phyloP scores from a whole-genome alignment of 495 filamentous ascomycete genomes.

The Annulohypoxylon nitens region DNA sequence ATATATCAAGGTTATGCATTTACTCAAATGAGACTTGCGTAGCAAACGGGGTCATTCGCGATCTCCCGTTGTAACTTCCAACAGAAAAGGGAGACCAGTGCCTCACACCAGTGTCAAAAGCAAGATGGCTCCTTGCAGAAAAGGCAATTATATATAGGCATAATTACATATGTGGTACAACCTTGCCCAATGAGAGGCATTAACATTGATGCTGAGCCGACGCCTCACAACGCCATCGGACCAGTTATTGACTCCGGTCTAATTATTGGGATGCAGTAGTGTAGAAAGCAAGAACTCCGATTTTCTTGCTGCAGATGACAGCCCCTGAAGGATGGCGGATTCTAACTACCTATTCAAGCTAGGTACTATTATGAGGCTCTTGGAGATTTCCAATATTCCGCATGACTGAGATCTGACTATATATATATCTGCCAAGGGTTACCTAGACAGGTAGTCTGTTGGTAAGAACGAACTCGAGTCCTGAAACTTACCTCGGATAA shows the following conservation, averaged over 20 bases:
- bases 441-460: constrained; percentile 2
- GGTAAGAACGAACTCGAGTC: constrained; percentile 14
- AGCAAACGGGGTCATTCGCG: no score
- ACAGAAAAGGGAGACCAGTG: neutral
- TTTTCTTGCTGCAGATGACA: neutral
- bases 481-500: neutral
- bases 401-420: neutral
- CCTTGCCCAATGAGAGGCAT: neutral
- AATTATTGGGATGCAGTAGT: neutral
- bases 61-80: neutral
- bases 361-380: neutral
- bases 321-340: no score
- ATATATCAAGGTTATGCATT: constrained; percentile 20
- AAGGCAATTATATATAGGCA: neutral
- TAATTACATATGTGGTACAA: neutral
- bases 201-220: neutral
- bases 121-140: neutral
- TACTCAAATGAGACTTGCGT: neutral
- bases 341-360: neutral
- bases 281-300: neutral
- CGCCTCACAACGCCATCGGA: neutral
- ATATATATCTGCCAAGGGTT: neutral
- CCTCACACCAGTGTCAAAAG: neutral
- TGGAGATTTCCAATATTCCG: neutral
- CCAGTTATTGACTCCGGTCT: neutral